Base-by-base conservation (phyloP, 768 basidiomycete genomes). In the Boletus eberwhitei region DNA sequence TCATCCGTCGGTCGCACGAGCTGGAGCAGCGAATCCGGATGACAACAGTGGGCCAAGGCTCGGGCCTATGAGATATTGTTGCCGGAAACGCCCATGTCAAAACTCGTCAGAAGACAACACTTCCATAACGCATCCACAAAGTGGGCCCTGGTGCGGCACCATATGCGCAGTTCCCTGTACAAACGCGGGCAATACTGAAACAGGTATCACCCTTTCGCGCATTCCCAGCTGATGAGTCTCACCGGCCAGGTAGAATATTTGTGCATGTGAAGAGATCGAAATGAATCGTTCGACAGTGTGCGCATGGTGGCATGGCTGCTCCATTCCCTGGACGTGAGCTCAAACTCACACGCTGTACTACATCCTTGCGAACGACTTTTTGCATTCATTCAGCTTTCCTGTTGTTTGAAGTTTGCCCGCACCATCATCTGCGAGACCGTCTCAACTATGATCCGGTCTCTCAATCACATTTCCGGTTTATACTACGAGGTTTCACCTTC, bases 101-200 rank as follows among this genome's bases (percentile, higher is more conserved):
- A 66, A 69, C 69, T 53, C 59, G 59, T 69, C 55, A 53, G 64
- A 69, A 63, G 59, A 41, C 47, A 50, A 53, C 40, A 51, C 63
- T 71, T 72, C 66, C 57, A 59, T 61, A 58, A 61, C 39, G 61
- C 66, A 66, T 71, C 57, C 60, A 70, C 70, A 53, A 60, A 55
- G 67, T 54, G 63, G 63, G 54, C 45, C 53, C 26, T 35, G 48
- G 24, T 31, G 24, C 24, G 13, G 48, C 5, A 36, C 36, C n/a
- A 38, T 48, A 48, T 48, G 48, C n/a, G 26, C 36, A 12, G 24
- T 24, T 35, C 19, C 34, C 24, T 49, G 31, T 49, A 26, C n/a
- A 38, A 14, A 49, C 48, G 19, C n/a, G 48, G 47, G 26, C n/a
- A 9, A 49, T 38, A 42, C 57, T 69, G 65, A 70, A 71, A 71